phyloP scores from a whole-genome alignment of 2,329 filamentous ascomycete species.

The Chrysosporium keratinophilum region DNA sequence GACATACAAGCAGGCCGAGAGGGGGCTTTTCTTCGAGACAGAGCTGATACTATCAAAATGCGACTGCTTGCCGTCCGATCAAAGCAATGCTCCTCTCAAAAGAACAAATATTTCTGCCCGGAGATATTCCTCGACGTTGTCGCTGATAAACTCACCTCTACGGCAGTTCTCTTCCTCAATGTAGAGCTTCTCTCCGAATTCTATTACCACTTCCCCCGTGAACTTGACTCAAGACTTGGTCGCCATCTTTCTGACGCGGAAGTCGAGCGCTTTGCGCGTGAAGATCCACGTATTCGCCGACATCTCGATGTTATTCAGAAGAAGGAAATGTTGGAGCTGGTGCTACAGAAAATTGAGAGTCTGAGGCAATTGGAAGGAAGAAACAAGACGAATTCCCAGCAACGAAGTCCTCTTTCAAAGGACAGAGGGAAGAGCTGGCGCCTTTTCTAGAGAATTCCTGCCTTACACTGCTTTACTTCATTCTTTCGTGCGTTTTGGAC shows the following conservation, averaged over 20 bases:
- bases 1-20: conserved; percentile 57
- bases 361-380: conserved; percentile 71
- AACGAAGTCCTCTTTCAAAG: conserved; percentile 28
- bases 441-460: conserved; percentile 29
- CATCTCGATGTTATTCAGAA: conserved; percentile 86
- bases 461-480: not conserved
- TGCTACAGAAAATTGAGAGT: conserved; percentile 91
- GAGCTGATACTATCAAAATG: conserved; percentile 82
- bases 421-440: conserved; percentile 35
- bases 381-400: conserved; percentile 45
- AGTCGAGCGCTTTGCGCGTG: conserved; percentile 80
- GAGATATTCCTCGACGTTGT: conserved; percentile 98
- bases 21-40: conserved; percentile 85
- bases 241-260: conserved; percentile 67
- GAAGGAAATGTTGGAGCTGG: conserved; percentile 86
- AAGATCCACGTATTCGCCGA: conserved; percentile 78
- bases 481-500: not conserved
- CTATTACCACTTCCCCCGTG: conserved; percentile 92
- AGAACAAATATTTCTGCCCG: conserved; percentile 93
- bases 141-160: conserved; percentile 85
- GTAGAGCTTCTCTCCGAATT: conserved; percentile 95
- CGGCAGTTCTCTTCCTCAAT: conserved; percentile 92
- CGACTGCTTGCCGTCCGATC: conserved; percentile 78
- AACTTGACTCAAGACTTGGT: conserved; percentile 77
- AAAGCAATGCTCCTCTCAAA: conserved; percentile 70